Percentiles rank a stretch among this genome's conserved stretches.
Evolutionary conservation across 352 stramenopile genomes (phyloP).

Genomic region (Phytopythium oedochilum): DNA sequence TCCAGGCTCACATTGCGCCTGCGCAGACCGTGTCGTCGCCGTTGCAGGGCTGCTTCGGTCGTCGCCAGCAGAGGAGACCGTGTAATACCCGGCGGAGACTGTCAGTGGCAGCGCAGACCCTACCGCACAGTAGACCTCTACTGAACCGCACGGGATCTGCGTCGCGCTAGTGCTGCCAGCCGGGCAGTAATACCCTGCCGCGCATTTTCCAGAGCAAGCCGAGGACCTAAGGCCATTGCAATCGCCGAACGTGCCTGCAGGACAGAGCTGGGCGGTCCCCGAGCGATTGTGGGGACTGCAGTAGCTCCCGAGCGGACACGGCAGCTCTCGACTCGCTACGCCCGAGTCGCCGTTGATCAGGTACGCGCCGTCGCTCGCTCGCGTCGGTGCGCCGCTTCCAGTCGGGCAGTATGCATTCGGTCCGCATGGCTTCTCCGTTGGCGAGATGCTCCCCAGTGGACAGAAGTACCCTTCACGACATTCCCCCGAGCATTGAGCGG

Average conservation of each 20-base stretch:
- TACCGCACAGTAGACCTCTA: slow-evolving; percentile 39
- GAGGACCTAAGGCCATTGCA: slow-evolving; percentile 24
- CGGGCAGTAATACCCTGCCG: slow-evolving; percentile 55
- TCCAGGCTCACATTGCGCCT: slow-evolving; percentile 53
- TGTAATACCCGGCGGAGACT: slow-evolving; percentile 46
- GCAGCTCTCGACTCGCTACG: slow-evolving; percentile 4
- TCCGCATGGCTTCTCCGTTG: slow-evolving; percentile 31
- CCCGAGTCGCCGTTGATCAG: slow-evolving; percentile 28
- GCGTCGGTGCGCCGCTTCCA: slow-evolving; percentile 19
- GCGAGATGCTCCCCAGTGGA: slow-evolving; percentile 38
- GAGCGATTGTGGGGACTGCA: slow-evolving; percentile 31
- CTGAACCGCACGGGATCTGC: slow-evolving; percentile 28
- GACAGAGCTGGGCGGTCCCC: slow-evolving; percentile 33
- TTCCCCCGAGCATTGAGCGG: slow-evolving; percentile 43
- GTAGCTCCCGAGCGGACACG: slow-evolving; percentile 40
- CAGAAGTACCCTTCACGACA: slow-evolving; percentile 68
- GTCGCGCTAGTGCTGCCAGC: slow-evolving; percentile 33
- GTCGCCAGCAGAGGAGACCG: slow-evolving; percentile 11
- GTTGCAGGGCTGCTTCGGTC: slow-evolving; percentile 8
- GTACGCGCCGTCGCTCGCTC: slow-evolving; percentile 17
- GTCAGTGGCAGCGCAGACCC: slow-evolving; percentile 29
- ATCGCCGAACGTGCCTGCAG: slow-evolving; percentile 60
- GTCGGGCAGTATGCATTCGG: slow-evolving; percentile 21
- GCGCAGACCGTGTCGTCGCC: slow-evolving; percentile 19
- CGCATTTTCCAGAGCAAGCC: slow-evolving; percentile 45